phyloP scores from a whole-genome alignment of 768 basidiomycete genomes.

The Lactarius vividus region DNA sequence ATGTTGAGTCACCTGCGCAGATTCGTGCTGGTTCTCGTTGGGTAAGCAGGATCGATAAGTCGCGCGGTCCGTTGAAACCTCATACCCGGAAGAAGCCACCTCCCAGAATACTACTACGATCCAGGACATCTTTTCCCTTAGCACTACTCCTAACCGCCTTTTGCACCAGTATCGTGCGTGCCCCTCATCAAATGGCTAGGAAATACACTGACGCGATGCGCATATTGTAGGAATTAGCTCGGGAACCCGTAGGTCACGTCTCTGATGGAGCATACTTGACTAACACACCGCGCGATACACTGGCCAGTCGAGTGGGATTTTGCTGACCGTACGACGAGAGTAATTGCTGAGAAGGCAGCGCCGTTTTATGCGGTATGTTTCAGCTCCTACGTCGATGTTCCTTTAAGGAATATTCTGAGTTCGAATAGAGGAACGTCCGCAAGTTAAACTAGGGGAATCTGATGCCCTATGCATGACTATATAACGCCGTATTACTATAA shows the following conservation, averaged over 20 bases:
- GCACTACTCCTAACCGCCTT: not conserved
- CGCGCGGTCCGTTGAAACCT: not conserved
- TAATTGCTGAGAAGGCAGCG: slow-evolving; percentile 15
- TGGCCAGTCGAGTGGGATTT: slow-evolving; percentile 18
- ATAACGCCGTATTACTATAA: not conserved
- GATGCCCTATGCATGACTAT: not conserved
- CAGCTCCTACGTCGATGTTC: too few species aligned
- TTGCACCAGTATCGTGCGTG: slow-evolving; percentile 13
- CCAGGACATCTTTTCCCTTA: slow-evolving; percentile 10
- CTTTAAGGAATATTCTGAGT: not conserved
- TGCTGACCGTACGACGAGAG: slow-evolving; percentile 20
- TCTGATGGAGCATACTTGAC: not conserved
- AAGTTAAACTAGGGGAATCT: not conserved
- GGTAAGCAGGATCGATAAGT: not conserved
- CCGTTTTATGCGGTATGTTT: slow-evolving; percentile 17
- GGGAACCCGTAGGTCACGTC: slow-evolving; percentile 12
- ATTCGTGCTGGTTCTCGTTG: slow-evolving; percentile 20
- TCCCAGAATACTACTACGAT: not conserved
- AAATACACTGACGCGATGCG: not conserved
- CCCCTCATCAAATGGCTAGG: not conserved
- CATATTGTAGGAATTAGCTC: slow-evolving; percentile 17
- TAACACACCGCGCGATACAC: not conserved
- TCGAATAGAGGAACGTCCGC: slow-evolving; percentile 14
- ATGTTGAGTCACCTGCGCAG: not conserved
- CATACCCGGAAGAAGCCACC: not conserved